phyloP scores from a whole-genome alignment of 2,329 filamentous ascomycete species.

The Paecilomyces fulvus region DNA sequence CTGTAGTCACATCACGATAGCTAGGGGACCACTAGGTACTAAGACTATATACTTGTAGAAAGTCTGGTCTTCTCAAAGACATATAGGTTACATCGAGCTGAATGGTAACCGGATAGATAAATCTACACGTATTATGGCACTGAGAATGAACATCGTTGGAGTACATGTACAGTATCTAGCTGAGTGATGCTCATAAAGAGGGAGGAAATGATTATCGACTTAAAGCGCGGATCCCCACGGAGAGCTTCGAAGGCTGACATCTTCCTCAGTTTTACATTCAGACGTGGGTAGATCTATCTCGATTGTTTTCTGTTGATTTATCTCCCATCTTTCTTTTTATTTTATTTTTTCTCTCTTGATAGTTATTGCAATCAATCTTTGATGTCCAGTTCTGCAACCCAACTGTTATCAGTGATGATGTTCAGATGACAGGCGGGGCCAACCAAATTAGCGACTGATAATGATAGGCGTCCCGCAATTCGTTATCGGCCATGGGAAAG shows the following conservation, averaged over 20 bases:
- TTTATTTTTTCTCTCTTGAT: neutral
- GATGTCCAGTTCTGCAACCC: neutral
- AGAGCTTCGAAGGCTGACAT: neutral
- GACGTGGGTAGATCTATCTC: neutral
- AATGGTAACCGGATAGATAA: neutral
- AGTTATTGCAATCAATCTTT: too few relatives aligned
- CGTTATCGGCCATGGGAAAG: neutral
- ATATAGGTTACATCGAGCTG: neutral
- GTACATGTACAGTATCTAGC: neutral
- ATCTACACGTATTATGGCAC: neutral
- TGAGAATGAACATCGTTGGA: neutral
- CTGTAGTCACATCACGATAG: neutral
- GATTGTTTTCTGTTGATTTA: neutral
- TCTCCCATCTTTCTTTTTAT: neutral
- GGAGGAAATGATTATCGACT: neutral
- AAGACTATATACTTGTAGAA: neutral
- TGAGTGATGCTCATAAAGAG: neutral
- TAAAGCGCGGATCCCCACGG: neutral
- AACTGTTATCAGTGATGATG: neutral
- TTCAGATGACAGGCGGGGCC: neutral
- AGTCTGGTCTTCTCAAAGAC: neutral
- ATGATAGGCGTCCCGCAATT: conserved; percentile 3
- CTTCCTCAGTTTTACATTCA: neutral
- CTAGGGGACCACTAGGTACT: neutral
- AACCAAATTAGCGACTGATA: neutral